Conservation (phyloP, 1,284 basidiomycete genomes). For the Rhizoctonia solani region DNA sequence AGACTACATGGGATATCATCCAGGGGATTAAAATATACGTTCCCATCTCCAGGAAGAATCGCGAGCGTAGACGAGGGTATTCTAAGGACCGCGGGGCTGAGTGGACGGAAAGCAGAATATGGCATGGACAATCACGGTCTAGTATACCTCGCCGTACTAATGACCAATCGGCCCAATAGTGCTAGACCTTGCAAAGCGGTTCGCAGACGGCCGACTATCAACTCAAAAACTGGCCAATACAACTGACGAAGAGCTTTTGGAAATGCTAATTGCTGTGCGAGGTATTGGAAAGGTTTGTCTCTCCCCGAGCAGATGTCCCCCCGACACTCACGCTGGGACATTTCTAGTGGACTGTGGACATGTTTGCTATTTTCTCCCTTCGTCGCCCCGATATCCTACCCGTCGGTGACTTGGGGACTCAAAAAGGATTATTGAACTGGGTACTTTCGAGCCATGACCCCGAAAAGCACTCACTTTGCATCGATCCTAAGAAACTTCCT, state of each 20-base stretch:
- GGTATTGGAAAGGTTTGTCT: slow-evolving; percentile 74
- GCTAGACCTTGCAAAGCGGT: slow-evolving; percentile 73
- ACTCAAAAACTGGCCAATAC: slow-evolving; percentile 70
- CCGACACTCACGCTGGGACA: slow-evolving; percentile 43
- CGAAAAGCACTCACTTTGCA: slow-evolving; percentile 49
- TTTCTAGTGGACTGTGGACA: slow-evolving; percentile 62
- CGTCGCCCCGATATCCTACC: slow-evolving; percentile 82
- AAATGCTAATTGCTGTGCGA: slow-evolving; percentile 75
- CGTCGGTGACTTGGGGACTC: slow-evolving; percentile 55
- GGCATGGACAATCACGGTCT: slow-evolving; percentile 50
- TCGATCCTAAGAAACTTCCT: slow-evolving; percentile 60
- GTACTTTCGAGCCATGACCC: slow-evolving; percentile 67
- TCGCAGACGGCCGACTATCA: slow-evolving; percentile 75
- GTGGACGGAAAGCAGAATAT: slow-evolving; percentile 83
- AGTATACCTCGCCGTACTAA: neutral
- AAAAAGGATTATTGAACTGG: slow-evolving; percentile 73
- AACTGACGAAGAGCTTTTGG: slow-evolving; percentile 72
- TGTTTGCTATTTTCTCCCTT: slow-evolving; percentile 89
- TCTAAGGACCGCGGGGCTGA: slow-evolving; percentile 74
- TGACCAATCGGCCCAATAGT: slow-evolving; percentile 51
- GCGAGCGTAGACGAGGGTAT: slow-evolving; percentile 58
- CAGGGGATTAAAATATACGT: slow-evolving; percentile 49
- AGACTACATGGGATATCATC: neutral
- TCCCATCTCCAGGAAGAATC: slow-evolving; percentile 74
- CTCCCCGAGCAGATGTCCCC: neutral